Base-by-base conservation (phyloP, 129 eudicot genomes). In the Oenanthe sinensis region DNA sequence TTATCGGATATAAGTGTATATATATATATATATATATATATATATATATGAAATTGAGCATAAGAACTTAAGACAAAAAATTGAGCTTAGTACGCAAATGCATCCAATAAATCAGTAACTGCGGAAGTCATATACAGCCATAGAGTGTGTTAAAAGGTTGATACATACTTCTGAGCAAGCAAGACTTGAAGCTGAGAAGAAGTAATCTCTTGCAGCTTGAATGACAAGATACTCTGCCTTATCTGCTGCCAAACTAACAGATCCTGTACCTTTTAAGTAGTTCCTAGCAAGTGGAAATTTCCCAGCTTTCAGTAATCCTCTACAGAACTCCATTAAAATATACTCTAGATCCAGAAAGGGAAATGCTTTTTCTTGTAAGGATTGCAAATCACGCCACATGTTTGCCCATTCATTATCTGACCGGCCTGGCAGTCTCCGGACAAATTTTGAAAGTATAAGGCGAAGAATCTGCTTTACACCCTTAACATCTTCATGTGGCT, bases 231-330 rank as follows among this genome's bases (percentile, higher is more conserved):
- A 87, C 86, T 96, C 97, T 69, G 95, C 96, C 84, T 96, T 92
- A 22, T 96, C 96, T 73, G 91, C 79, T 74, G 93, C 89, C 89
- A 96, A 85, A 75, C 81, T 82, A 75, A 96, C 86, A 42, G 97
- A 86, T 80, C 91, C 93, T 46, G 91, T 79, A 74, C 97, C 93
- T 78, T 87, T 96, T 70, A 96, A 81, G 81, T 92, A 92, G 83
- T 86, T 90, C 84, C 96, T 87, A 67, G 97, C 99, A 58, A 92
- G 93, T 48, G 97, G 86, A 79, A 96, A 96, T 79, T 88, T 96
- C n/a, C 97, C 97, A 80, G 97, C 99, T 86, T 92, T 96, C 68
- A 96, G 91, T 77, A 96, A 79, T 49, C 97, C 99, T 86, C 99
- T 85, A 87, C 97, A 96, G 86, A 87, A 96, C 63, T 96, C 99